A percentile compares a stretch with the other conserved stretches of the same genome.
Conservation (phyloP, 768 basidiomycete species). For the Udeniomyces megalosporus region DNA sequence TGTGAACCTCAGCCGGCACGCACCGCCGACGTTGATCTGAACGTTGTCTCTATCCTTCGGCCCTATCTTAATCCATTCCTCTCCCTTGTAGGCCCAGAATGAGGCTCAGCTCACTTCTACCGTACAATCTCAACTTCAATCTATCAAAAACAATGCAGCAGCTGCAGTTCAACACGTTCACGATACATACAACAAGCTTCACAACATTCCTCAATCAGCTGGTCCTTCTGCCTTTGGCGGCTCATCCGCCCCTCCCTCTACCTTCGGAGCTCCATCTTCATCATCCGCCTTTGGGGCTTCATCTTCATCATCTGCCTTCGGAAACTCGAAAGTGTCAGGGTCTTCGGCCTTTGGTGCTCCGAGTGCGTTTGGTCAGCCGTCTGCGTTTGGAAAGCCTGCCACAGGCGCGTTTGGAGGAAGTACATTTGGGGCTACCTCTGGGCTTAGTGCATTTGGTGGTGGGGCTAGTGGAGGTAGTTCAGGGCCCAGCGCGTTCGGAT, state of each 20-base stretch:
- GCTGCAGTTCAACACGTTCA: conserved; percentile 8
- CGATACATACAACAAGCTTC: not conserved
- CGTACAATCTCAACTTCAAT: not conserved
- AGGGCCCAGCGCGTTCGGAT: not conserved
- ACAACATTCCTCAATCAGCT: not conserved
- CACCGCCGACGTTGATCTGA: too few species aligned
- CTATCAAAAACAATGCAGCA: not conserved
- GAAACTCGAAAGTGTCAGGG: not conserved
- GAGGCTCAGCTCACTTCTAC: conserved; percentile 4
- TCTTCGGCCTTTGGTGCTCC: not conserved
- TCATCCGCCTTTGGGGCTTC: conserved; percentile 9
- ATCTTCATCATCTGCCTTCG: conserved; percentile 5
- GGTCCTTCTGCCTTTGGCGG: too few species aligned
- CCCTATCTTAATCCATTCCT: not conserved
- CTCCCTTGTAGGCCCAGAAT: not conserved
- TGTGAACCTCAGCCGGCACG: too few species aligned
- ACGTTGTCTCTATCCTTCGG: not conserved
- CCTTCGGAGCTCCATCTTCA: not conserved
- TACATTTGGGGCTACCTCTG: too few species aligned
- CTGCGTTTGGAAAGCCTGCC: conserved; percentile 2
- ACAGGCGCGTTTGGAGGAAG: not conserved
- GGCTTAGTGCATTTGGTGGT: too few species aligned
- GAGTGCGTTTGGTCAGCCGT: not conserved
- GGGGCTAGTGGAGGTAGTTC: too few species aligned
- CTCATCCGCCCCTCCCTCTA: not conserved